phyloP scores from a whole-genome alignment of 768 basidiomycete species.

The Candolleomyces aberdarensis region DNA sequence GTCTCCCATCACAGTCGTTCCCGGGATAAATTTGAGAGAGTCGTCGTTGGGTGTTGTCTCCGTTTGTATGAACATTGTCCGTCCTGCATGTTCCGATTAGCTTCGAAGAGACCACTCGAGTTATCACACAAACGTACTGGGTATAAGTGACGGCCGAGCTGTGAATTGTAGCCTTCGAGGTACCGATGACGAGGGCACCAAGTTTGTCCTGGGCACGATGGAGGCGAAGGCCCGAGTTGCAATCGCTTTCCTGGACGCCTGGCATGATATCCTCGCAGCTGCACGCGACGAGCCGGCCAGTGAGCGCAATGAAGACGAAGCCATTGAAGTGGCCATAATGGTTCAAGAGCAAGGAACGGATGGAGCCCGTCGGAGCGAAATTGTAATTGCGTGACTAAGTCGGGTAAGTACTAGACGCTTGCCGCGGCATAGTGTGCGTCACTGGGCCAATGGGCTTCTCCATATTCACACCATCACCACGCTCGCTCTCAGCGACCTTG shows the following conservation, averaged over 20 bases:
- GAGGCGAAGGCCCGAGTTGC: not conserved
- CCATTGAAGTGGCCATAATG: slow-evolving; percentile 19
- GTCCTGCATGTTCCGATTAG: slow-evolving; percentile 37
- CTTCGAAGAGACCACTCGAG: not conserved
- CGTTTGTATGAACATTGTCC: slow-evolving; percentile 98
- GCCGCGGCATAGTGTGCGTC: not conserved
- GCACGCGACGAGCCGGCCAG: slow-evolving; percentile 11
- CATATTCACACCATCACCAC: not conserved
- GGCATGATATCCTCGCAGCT: not conserved
- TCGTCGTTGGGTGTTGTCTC: slow-evolving; percentile 97
- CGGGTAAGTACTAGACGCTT: not conserved
- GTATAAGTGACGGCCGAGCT: slow-evolving; percentile 11
- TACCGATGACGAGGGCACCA: not conserved
- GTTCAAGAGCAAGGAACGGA: slow-evolving; percentile 10
- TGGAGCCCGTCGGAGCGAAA: not conserved
- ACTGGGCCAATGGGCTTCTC: not conserved
- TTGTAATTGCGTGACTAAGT: slow-evolving; percentile 1
- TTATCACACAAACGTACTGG: not conserved
- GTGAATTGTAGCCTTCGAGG: slow-evolving; percentile 6
- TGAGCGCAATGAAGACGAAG: slow-evolving; percentile 16
- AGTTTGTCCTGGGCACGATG: not conserved
- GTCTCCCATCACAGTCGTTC: slow-evolving; percentile 82
- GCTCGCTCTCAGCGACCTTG: not conserved
- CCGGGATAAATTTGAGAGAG: slow-evolving; percentile 97
- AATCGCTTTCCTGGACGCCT: not conserved